Conservation (phyloP, 2,329 filamentous ascomycete species). For the Alternaria arborescens region DNA sequence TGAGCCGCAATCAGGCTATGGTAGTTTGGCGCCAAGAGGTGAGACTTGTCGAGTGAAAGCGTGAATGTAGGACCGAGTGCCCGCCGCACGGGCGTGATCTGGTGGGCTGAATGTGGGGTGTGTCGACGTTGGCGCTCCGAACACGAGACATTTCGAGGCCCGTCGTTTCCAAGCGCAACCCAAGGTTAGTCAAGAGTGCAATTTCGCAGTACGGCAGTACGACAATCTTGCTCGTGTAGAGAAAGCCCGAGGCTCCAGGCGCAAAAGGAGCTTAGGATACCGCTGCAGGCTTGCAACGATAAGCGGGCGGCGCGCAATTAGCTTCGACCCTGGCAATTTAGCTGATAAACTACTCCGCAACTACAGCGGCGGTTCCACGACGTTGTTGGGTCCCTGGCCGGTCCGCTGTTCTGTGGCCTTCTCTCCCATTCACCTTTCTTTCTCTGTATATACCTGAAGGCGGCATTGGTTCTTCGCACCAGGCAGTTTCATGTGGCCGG, state of each 20-base stretch:
- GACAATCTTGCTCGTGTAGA: neutral
- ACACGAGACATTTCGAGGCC: conserved; percentile 15
- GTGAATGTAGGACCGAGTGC: conserved; percentile 8
- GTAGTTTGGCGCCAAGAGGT: neutral
- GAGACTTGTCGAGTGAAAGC: neutral
- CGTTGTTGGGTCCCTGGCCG: conserved; percentile 6
- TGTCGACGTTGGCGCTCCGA: conserved; percentile 13
- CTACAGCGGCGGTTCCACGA: conserved; percentile 17
- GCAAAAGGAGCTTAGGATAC: conserved; percentile 4
- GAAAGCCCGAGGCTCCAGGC: neutral
- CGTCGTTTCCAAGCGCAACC: neutral
- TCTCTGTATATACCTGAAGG: neutral
- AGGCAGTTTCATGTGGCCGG: conserved; percentile 16
- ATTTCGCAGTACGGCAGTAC: conserved; percentile 9
- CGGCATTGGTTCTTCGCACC: conserved; percentile 13
- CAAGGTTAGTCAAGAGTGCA: conserved; percentile 1
- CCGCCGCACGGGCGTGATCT: conserved; percentile 9
- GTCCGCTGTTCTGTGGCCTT: conserved; percentile 1
- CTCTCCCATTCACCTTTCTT: neutral
- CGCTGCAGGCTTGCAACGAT: conserved; percentile 8
- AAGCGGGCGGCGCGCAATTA: conserved; percentile 14
- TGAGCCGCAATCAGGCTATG: neutral
- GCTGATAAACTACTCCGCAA: conserved; percentile 17
- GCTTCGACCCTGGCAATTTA: conserved; percentile 21
- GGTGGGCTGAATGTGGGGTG: conserved; percentile 15